Evolutionary conservation across 257 asterid genomes (phyloP).

Genomic region (Jaltomata sinuosa): DNA sequence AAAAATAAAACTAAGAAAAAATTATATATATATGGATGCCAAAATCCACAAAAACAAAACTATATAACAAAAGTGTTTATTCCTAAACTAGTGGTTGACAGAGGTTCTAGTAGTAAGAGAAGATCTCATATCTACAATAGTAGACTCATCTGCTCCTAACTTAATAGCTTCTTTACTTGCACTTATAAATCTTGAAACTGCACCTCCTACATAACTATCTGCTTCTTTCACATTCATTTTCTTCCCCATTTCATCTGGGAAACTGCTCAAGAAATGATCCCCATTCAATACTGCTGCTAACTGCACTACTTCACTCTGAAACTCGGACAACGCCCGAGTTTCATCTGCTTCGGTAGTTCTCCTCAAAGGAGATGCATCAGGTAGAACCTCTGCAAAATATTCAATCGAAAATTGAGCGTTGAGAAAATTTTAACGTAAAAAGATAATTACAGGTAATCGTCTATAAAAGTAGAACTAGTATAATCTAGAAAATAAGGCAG

Average conservation of each 20-base stretch:
- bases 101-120: constrained; percentile 69
- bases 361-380: constrained; percentile 49
- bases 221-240: constrained; percentile 68
- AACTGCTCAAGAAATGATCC: constrained; percentile 60
- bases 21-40: background rate
- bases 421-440: too few species aligned
- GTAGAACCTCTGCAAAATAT: constrained; percentile 44
- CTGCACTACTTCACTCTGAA: constrained; percentile 64
- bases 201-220: constrained; percentile 44
- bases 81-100: constrained; percentile 14
- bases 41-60: background rate
- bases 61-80: background rate
- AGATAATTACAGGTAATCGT: too few species aligned
- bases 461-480: background rate
- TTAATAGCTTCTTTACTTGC: constrained; percentile 72
- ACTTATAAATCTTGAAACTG: constrained; percentile 60
- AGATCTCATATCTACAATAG: constrained; percentile 73
- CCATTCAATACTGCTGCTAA: constrained; percentile 67
- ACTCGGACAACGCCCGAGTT: constrained; percentile 47
- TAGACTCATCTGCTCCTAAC: constrained; percentile 56
- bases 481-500: background rate
- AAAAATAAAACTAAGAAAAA: background rate
- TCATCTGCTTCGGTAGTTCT: constrained; percentile 24
- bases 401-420: background rate
- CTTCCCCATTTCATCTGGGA: constrained; percentile 36